Evolutionary conservation across 208 protist species (phyloP).

Genomic region (Acanthamoeba lenticulata): DNA sequence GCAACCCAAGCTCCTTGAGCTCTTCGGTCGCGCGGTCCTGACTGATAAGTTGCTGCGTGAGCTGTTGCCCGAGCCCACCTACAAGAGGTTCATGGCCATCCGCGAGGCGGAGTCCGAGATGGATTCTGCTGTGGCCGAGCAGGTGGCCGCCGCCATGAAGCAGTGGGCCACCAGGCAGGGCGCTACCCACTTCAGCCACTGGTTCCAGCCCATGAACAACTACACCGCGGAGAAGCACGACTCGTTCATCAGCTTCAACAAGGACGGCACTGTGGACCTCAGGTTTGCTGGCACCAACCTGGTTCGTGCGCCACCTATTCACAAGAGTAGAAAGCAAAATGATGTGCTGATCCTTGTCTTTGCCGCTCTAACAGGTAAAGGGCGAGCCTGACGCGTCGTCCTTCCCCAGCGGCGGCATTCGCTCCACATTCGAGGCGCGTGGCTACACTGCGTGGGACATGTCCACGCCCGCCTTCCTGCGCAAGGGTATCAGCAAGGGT

Average conservation of each 20-base stretch:
- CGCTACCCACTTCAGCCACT: conserved; percentile 88
- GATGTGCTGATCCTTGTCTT: too few relatives aligned
- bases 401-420: conserved; percentile 87
- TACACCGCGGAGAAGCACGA: conserved; percentile 86
- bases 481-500: conserved; percentile 73
- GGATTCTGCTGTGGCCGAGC: conserved; percentile 56
- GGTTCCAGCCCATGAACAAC: conserved; percentile 87
- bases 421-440: conserved; percentile 86
- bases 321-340: neutral
- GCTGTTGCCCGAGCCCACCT: neutral
- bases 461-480: conserved; percentile 86
- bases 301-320: neutral
- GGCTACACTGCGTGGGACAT: conserved; percentile 90
- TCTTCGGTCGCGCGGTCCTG: neutral
- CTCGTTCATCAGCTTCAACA: conserved; percentile 79
- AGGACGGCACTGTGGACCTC: conserved; percentile 37
- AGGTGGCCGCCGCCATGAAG: conserved; percentile 83
- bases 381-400: conserved; percentile 91
- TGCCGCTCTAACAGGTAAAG: conserved; percentile 78
- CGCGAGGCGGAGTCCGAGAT: conserved; percentile 60
- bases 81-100: conserved; percentile 34
- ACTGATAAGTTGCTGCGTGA: conserved; percentile 1
- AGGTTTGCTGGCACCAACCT: conserved; percentile 64
- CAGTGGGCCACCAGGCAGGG: conserved; percentile 88
- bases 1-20: neutral